phyloP scores from a whole-genome alignment of 2,329 filamentous ascomycete species.

The Chrysosporium keratinophilum region DNA sequence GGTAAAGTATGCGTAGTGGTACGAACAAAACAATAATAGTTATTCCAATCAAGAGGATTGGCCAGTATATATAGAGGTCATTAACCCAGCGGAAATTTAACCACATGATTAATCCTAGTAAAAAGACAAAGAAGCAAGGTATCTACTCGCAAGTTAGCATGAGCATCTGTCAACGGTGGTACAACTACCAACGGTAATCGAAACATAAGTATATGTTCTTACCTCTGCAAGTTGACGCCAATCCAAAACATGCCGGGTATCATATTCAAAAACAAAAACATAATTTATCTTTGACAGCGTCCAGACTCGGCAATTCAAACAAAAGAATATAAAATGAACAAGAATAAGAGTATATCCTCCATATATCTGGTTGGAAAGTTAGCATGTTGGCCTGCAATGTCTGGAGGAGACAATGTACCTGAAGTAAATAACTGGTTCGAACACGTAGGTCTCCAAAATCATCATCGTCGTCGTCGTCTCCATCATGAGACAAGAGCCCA shows the following conservation, averaged over 20 bases:
- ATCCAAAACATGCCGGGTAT: slow-evolving; percentile 72
- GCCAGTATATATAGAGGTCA: slow-evolving; percentile 72
- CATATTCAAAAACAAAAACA: slow-evolving; percentile 92
- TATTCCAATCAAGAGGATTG: slow-evolving; percentile 64
- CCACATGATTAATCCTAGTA: slow-evolving; percentile 71
- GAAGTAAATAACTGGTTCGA: slow-evolving; percentile 60
- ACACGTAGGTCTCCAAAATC: slow-evolving; percentile 29
- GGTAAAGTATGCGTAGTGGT: slow-evolving; percentile 63
- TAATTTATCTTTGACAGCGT: slow-evolving; percentile 82
- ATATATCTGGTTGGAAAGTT: slow-evolving; percentile 56
- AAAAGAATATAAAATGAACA: slow-evolving; percentile 72
- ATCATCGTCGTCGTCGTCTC: slow-evolving; percentile 36
- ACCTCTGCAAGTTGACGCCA: slow-evolving; percentile 78
- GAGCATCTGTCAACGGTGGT: background rate
- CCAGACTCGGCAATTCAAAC: slow-evolving; percentile 76
- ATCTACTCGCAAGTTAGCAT: slow-evolving; percentile 40
- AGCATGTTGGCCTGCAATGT: background rate
- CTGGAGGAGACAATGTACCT: slow-evolving; percentile 26
- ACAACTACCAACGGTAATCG: background rate
- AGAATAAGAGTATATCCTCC: slow-evolving; percentile 82
- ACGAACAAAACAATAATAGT: slow-evolving; percentile 61
- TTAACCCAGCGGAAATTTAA: slow-evolving; percentile 70
- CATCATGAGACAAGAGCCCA: slow-evolving; percentile 38
- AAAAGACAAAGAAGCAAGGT: slow-evolving; percentile 69
- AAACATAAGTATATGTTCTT: slow-evolving; percentile 18